A percentile compares a stretch with the other conserved stretches of the same genome.
Conservation (phyloP, 1,284 basidiomycete species). For the Xerocomus tenax region DNA sequence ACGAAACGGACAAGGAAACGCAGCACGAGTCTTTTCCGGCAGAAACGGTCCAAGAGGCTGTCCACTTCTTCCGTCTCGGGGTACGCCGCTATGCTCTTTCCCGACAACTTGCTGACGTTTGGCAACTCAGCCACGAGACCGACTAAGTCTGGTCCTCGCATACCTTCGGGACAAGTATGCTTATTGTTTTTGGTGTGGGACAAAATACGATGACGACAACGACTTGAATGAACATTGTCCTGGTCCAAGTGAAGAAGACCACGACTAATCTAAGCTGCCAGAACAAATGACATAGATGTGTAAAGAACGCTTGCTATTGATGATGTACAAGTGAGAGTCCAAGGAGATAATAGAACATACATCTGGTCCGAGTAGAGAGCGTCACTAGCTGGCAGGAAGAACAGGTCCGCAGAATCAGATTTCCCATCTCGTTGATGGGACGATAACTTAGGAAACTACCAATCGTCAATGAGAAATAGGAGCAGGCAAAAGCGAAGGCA, state of each 20-base stretch:
- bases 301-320: conserved; percentile 23
- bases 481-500: conserved; percentile 21
- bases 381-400: not conserved
- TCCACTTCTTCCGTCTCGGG: conserved; percentile 57
- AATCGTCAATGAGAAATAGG: conserved; percentile 22
- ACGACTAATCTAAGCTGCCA: conserved; percentile 46
- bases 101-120: conserved; percentile 10
- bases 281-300: conserved; percentile 1
- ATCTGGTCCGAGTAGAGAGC: conserved; percentile 19
- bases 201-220: conserved; percentile 53
- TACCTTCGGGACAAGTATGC: conserved; percentile 64
- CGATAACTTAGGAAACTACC: not conserved
- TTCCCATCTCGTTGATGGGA: not conserved
- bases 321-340: conserved; percentile 31
- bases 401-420: not conserved
- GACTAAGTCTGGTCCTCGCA: conserved; percentile 56
- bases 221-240: conserved; percentile 66
- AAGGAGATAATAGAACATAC: conserved; percentile 17
- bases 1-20: conserved; percentile 10
- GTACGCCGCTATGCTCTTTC: conserved; percentile 35
- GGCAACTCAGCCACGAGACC: conserved; percentile 51
- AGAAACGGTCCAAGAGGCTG: conserved; percentile 56
- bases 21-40: conserved; percentile 37
- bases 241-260: conserved; percentile 67
- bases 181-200: conserved; percentile 86